Base-by-base conservation (phyloP, 1,284 basidiomycete species). In the Farysia itapuensis region DNA sequence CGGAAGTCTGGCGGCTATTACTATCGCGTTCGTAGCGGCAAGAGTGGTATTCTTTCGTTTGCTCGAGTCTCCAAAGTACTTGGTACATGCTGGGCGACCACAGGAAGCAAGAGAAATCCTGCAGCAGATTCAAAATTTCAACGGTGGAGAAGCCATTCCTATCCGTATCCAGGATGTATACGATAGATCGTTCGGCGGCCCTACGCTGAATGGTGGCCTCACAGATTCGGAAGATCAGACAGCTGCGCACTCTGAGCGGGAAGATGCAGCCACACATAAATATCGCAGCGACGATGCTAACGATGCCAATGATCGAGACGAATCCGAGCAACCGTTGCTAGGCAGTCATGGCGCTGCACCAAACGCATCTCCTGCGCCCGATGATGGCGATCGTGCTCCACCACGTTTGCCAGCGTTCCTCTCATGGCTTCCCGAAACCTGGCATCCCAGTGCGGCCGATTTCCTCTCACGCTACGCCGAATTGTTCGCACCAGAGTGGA, bases 11-110 rank as follows among this genome's bases (percentile, higher is more conserved):
- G 52, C 53, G 0, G 35, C 48, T 5, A 45, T 67, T 88, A 96
- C 92, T 13, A 79, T 93, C 13, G 77, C 81, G 2, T 94, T 96
- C 85, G 91, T 92, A 71, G 73, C 88, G 18, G 43, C 47, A 3
- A 87, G 93, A 14, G 88, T 94, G 56, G 79, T 89, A 8, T 86
- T 96, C 76, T 95, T 97, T 81, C 84, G 85, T 8, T 79, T 98
- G 14, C 86, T 94, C 74, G 94, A 98, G 78, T 94, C 90, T 0
- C 92, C 94, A 5, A 74, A 74, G 39, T 75, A 56, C 39, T 53
- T 73, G 15, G 63, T 67, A 4, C 57, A 66, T 15, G 39, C 56
- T 2, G 69, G 65, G 2, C 36, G 64, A 7, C 45, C 46, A 4
- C 47, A 66, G 28, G 72, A 75, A 26, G 70, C 70, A 1, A 34